Evolutionary conservation across 208 protist genomes (phyloP), one percentile per base, ranked within the genome.

Genomic region (Crithidia fasciculata): DNA sequence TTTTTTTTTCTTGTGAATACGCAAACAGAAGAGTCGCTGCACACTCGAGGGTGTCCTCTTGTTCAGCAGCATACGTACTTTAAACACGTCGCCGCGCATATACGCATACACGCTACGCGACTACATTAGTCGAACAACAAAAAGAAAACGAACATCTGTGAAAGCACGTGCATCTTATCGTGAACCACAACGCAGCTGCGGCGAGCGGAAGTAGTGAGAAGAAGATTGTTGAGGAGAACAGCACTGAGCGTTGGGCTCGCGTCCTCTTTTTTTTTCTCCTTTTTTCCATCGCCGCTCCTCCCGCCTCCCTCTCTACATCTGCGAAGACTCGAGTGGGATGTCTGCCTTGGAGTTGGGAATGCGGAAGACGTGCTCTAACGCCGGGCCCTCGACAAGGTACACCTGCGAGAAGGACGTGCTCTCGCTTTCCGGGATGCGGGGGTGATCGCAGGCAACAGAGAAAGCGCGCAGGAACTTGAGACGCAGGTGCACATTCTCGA

Each of bases 391-490:
- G 5, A 95, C 37, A 7, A 92, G 74, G 69, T 86, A 91, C 5
- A 87, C 54, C 8, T 89, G 82, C 47, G 90, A 89, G 57, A 92
- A 95, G 54, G 80, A 86, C 9, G 63, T 60, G 12, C 84, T 72
- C 58, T 89, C 82, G n/a, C 59, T 76, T 57, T 82, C 70, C 2
- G 90, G 87, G 28, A 92, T 78, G 13, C 89, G 66, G 2, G 90
- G 90, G 69, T 89, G 77, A 63, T 95, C 90, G 41, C 85, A 80
- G 13, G 87, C 88, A 16, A 89, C 81, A 5, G 87, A 83, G 76
- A 95, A 92, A 36, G 80, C 70, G 37, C 87, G 87, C 28, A 95
- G 59, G 44, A 85, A 85, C 53, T 84, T 89, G 3, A 87, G 76
- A 1, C 74, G 81, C 49, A 95, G 62, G n/a, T 82, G 53, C 47